Conservation (phyloP, 495 filamentous ascomycete species). For the Choiromyces venosus region DNA sequence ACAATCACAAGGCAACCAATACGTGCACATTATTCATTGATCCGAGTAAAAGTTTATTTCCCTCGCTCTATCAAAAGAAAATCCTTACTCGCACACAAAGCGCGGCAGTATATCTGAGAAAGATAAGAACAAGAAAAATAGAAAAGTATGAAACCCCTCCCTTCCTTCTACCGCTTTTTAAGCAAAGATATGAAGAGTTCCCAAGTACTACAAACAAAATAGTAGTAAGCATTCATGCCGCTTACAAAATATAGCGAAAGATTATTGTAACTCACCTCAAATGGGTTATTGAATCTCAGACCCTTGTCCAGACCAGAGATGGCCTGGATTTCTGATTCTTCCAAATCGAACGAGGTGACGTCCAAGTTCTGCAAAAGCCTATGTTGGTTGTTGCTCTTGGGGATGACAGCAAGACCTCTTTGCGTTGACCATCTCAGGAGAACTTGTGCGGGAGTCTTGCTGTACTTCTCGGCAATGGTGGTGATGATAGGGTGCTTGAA, state of each 20-base stretch:
- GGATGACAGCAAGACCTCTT: constrained; percentile 84
- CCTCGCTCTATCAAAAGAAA: neutral
- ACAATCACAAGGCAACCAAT: neutral
- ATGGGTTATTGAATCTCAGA: constrained; percentile 49
- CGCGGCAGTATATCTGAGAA: neutral
- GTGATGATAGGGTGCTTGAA: constrained; percentile 66
- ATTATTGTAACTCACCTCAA: constrained; percentile 41
- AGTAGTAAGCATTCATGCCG: constrained; percentile 9
- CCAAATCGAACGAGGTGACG: constrained; percentile 43
- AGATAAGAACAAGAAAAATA: neutral
- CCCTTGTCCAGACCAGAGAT: constrained; percentile 45
- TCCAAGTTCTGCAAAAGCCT: constrained; percentile 54
- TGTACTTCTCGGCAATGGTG: constrained; percentile 61
- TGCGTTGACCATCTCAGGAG: constrained; percentile 92
- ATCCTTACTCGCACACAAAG: neutral
- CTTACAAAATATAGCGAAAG: neutral
- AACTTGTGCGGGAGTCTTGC: constrained; percentile 75
- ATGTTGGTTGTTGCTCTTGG: constrained; percentile 67
- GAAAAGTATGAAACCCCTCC: neutral
- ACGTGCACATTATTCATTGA: neutral
- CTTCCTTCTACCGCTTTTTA: constrained; percentile 27
- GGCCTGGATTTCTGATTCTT: constrained; percentile 44
- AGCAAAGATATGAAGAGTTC: constrained; percentile 47
- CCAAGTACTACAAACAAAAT: constrained; percentile 41
- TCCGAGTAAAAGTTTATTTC: neutral